These are phyloP conservation scores for Tetracladium maxilliforme DNA, from an alignment of 2,329 filamentous ascomycete species.

Conservation along the genomic window DNA sequence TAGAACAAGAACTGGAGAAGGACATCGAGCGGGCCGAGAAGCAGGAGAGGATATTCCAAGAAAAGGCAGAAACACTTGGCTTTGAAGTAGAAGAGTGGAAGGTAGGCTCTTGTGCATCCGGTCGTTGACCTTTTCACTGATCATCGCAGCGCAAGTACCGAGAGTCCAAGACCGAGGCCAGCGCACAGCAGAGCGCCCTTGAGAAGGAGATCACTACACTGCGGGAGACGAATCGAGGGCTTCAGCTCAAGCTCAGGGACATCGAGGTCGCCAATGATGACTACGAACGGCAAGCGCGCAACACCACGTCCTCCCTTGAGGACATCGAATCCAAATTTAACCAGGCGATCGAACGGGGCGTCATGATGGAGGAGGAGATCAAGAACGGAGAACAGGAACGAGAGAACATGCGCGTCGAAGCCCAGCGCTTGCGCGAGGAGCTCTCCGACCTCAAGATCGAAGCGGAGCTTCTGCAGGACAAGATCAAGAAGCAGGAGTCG, in stretches of 20 bases:
- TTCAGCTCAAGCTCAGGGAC: conserved; percentile 77
- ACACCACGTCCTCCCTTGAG: conserved; percentile 89
- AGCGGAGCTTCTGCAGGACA: conserved; percentile 85
- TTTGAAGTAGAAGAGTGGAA: conserved; percentile 99
- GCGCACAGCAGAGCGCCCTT: conserved; percentile 65
- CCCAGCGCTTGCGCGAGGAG: conserved; percentile 80
- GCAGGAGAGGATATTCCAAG: conserved; percentile 69
- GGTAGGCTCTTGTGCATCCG: conserved; percentile 35
- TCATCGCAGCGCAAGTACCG: conserved; percentile 72
- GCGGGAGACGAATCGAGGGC: conserved; percentile 66
- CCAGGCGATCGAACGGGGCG: conserved; percentile 76
- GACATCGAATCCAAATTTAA: conserved; percentile 97
- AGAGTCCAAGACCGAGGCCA: conserved; percentile 81
- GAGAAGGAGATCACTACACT: conserved; percentile 94
- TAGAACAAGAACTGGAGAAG: conserved; percentile 89
- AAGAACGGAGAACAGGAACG: conserved; percentile 84
- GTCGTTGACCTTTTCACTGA: conserved; percentile 2
- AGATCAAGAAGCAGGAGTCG: conserved; percentile 58
- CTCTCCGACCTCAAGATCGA: conserved; percentile 89
- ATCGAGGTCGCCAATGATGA: conserved; percentile 98
- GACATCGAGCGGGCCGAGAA: conserved; percentile 94
- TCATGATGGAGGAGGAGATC: conserved; percentile 92
- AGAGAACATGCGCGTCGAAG: conserved; percentile 76
- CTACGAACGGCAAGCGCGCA: conserved; percentile 88
- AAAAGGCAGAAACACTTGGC: conserved; percentile 70